Base-by-base conservation (phyloP, 371 early-diverging fungal genomes). In the Syncephalastrum sp. region DNA sequence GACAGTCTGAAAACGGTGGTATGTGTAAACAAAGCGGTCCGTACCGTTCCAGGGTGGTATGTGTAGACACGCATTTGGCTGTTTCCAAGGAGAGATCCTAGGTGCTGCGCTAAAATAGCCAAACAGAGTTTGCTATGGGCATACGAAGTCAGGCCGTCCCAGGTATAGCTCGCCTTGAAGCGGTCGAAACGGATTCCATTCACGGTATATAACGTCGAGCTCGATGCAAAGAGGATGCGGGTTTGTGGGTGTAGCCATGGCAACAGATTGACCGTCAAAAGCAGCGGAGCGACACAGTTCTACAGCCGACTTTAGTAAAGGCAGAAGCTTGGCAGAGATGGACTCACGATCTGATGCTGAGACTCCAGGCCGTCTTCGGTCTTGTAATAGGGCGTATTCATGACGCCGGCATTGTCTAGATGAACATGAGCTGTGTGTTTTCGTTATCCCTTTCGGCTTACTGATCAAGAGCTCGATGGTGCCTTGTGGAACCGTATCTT, bases 331-430 rank as follows among this genome's bases (percentile, higher is more conserved):
- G 29, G 19, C 19, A 14, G 21, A 25, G 3, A 33, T 15, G 12
- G 15, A 42, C 65, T 69, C 65, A 72, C 78, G 23, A 60, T 71
- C 55, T 74, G 78, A 54, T 87, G 88, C 72, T 91, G 92, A 47
- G 72, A 49, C 70, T 93, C 92, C 25, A 85, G 68, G 12, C 84
- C 87, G 61, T 93, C 90, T 10, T 57, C 61, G 1, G 92, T 89
- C 14, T 65, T 53, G 0, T 60, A 59, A 44, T 69, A 83, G 1
- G 93, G 91, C 2, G 70, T 66, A 38, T 78, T 82, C 92, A 92
- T 92, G 17, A 93, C 72, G 5, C 91, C 94, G 21, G 85, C 83
- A 64, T 89, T 88, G 60, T 81, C 75, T 75, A 61, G n/a, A 24
- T 2, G 5, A 17, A 44, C 25, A 54, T 38, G 29, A 15, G 38